Evolutionary conservation across 306 rosid species (phyloP).

Genomic region (Erythrophleum fordii): DNA sequence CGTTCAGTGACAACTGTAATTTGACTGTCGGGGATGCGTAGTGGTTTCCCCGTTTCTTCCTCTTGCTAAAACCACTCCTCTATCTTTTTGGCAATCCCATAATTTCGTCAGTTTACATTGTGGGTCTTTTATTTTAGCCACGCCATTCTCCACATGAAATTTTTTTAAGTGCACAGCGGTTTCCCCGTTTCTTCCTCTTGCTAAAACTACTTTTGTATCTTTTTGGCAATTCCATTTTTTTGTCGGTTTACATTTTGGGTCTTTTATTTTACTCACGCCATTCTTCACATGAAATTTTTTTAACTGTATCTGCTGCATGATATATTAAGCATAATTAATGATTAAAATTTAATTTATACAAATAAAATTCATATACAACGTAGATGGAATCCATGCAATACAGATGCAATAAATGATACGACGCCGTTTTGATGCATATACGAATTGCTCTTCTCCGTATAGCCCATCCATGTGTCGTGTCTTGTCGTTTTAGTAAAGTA

Average conservation of each 20-base stretch:
- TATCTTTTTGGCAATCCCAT: neutral
- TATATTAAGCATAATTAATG: too few relatives aligned
- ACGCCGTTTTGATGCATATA: too few relatives aligned
- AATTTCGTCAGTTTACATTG: neutral
- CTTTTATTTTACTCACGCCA: neutral
- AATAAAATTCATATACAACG: too few relatives aligned
- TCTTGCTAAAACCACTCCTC: neutral
- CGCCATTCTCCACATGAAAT: neutral
- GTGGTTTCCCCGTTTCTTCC: conserved; percentile 17
- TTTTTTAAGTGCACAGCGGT: too few relatives aligned
- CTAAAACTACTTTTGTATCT: neutral
- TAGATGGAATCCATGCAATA: too few relatives aligned
- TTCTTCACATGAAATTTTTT: too few relatives aligned
- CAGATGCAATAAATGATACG: too few relatives aligned
- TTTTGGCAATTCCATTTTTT: neutral
- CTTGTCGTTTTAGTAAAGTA: conserved; percentile 5
- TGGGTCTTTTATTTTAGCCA: neutral
- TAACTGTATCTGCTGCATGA: too few relatives aligned
- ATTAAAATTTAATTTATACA: too few relatives aligned
- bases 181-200: conserved; percentile 4
- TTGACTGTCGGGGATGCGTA: conserved; percentile 46
- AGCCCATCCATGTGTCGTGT: conserved; percentile 20
- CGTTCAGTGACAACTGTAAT: conserved; percentile 64
- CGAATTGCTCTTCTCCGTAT: too few relatives aligned
- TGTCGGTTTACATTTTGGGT: neutral